Conservation (phyloP, 2,329 filamentous ascomycete species). For the Colletotrichum scovillei region DNA sequence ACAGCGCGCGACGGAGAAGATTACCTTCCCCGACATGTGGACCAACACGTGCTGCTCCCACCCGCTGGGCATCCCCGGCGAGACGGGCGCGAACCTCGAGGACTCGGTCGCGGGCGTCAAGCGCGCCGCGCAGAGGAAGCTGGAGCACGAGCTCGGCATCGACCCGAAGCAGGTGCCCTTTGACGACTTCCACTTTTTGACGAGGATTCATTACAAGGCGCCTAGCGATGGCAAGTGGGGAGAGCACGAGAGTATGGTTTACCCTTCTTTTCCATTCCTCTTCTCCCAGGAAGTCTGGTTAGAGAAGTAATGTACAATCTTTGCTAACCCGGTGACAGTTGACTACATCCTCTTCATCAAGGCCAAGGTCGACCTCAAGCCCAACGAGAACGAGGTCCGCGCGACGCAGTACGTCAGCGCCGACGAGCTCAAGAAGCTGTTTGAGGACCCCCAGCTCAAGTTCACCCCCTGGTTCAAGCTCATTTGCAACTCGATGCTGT, state of each 20-base stretch:
- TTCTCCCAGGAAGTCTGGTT: neutral
- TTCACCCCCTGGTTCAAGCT: slow-evolving; percentile 99
- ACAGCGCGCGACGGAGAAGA: slow-evolving; percentile 95
- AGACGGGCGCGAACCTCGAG: slow-evolving; percentile 85
- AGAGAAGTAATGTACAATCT: neutral
- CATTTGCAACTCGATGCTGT: slow-evolving; percentile 97
- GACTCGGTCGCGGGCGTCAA: slow-evolving; percentile 89
- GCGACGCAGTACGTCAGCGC: slow-evolving; percentile 87
- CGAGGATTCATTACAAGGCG: slow-evolving; percentile 97
- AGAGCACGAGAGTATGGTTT: slow-evolving; percentile 90
- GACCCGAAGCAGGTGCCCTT: slow-evolving; percentile 88
- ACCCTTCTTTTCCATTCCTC: neutral
- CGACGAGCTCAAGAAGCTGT: slow-evolving; percentile 85
- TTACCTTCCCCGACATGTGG: slow-evolving; percentile 99
- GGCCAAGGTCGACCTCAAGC: slow-evolving; percentile 84
- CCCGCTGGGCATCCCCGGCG: slow-evolving; percentile 88
- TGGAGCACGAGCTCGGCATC: slow-evolving; percentile 95
- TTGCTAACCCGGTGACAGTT: slow-evolving; percentile 63
- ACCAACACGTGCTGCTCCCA: slow-evolving; percentile 99
- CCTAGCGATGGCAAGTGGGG: slow-evolving; percentile 98
- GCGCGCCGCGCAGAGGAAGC: slow-evolving; percentile 90
- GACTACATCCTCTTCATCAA: slow-evolving; percentile 99
- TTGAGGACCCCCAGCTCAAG: slow-evolving; percentile 80
- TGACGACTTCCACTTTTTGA: slow-evolving; percentile 93
- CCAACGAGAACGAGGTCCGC: slow-evolving; percentile 89